phyloP scores from a whole-genome alignment of 2,329 filamentous ascomycete species.

The Metarhizium humberi region DNA sequence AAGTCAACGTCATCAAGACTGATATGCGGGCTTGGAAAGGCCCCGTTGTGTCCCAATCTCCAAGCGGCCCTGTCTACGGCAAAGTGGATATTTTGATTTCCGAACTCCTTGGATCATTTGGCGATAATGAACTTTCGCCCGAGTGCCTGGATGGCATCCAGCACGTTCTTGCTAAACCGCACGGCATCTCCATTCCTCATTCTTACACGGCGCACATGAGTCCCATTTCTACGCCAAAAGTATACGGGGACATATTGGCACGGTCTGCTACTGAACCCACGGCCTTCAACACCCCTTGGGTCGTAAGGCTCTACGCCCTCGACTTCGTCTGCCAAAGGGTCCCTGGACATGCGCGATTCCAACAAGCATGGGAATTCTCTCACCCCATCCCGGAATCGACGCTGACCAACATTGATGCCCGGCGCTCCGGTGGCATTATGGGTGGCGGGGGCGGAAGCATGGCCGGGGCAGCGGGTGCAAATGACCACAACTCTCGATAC shows the following conservation, averaged over 20 bases:
- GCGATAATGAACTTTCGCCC: constrained; percentile 91
- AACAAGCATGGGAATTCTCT: constrained; percentile 70
- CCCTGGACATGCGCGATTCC: constrained; percentile 53
- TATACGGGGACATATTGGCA: constrained; percentile 70
- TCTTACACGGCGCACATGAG: constrained; percentile 91
- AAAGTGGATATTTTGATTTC: constrained; percentile 90
- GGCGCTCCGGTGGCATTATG: constrained; percentile 54
- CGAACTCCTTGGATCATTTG: constrained; percentile 90
- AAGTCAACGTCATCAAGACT: constrained; percentile 82
- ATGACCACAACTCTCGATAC: constrained; percentile 84
- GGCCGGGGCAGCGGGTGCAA: constrained; percentile 68
- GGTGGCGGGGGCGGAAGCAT: constrained; percentile 64
- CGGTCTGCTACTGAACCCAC: constrained; percentile 53
- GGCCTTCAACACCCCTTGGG: constrained; percentile 86
- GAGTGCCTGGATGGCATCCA: constrained; percentile 96
- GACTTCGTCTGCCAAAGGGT: constrained; percentile 68
- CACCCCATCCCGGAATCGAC: constrained; percentile 60
- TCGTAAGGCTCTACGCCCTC: constrained; percentile 83
- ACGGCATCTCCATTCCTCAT: constrained; percentile 87
- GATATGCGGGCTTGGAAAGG: constrained; percentile 98
- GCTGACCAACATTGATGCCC: constrained; percentile 43
- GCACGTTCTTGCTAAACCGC: constrained; percentile 64
- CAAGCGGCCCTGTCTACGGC: constrained; percentile 39
- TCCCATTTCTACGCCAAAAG: constrained; percentile 80
- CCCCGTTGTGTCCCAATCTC: constrained; percentile 43